Evolutionary conservation across 306 rosid genomes (phyloP).

Genomic region (Elaeagnus macrophylla): DNA sequence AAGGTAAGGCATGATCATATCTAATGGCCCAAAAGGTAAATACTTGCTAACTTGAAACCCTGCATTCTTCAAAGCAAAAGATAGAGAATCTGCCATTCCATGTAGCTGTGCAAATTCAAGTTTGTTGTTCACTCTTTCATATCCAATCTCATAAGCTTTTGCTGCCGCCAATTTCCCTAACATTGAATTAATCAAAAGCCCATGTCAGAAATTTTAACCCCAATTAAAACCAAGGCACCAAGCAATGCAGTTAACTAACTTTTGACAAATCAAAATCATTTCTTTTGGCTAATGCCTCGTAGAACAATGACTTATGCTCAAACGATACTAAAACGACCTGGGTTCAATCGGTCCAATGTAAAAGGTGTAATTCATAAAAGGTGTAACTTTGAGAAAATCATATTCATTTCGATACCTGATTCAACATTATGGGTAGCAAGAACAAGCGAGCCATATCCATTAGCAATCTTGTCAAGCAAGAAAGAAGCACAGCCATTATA

Average conservation of each 20-base stretch:
- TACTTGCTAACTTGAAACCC: conserved; percentile 96
- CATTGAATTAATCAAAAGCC: neutral
- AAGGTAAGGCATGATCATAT: conserved; percentile 74
- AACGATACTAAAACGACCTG: no score
- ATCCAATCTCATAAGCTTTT: conserved; percentile 67
- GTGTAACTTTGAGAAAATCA: no score
- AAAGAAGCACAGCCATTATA: conserved; percentile 55
- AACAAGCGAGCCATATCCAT: conserved; percentile 52
- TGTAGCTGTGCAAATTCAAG: conserved; percentile 80
- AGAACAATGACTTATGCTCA: no score
- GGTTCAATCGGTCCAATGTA: no score
- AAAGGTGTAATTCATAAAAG: no score
- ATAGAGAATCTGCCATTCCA: conserved; percentile 88
- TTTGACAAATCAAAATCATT: no score
- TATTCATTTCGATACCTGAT: conserved; percentile 41
- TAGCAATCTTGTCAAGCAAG: conserved; percentile 59
- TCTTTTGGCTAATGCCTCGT: no score
- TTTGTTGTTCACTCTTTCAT: conserved; percentile 57
- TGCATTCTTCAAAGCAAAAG: conserved; percentile 70
- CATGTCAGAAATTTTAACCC: neutral
- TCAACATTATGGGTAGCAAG: conserved; percentile 84
- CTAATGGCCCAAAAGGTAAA: conserved; percentile 84
- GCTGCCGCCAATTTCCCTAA: conserved; percentile 68
- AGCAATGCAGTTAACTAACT: neutral
- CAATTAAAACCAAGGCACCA: conserved; percentile 1